phyloP scores from a whole-genome alignment of 108 stramenopile species.

The Pseudonitzschia pungens region DNA sequence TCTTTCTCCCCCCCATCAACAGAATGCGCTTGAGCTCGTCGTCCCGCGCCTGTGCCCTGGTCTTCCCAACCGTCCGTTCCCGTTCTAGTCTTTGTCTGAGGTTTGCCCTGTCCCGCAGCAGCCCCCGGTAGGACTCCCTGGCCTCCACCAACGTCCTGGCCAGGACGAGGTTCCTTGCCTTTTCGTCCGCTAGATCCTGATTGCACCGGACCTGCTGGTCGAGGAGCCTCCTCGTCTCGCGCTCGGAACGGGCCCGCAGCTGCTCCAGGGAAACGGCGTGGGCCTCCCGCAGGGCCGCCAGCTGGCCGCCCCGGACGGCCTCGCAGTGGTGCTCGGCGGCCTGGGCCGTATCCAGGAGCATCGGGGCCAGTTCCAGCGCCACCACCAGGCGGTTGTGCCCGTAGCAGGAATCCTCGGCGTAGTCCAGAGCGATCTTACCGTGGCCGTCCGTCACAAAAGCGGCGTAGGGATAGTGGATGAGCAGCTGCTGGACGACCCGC shows the following conservation, averaged over 20 bases:
- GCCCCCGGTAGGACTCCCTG: background rate
- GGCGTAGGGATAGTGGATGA: constrained; percentile 31
- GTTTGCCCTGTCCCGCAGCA: background rate
- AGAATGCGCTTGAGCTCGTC: constrained; percentile 15
- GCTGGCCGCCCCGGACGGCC: background rate
- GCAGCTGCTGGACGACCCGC: constrained; percentile 23
- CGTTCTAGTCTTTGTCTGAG: background rate
- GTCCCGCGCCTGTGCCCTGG: background rate
- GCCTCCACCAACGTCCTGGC: constrained; percentile 15
- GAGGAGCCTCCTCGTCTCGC: constrained; percentile 14
- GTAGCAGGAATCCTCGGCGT: constrained; percentile 13
- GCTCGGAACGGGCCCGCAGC: constrained; percentile 19
- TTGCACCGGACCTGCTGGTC: constrained; percentile 16
- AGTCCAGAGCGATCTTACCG: constrained; percentile 28
- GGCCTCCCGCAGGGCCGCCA: constrained; percentile 22
- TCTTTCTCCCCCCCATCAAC: background rate
- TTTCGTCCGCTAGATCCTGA: constrained; percentile 30
- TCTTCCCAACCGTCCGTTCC: background rate
- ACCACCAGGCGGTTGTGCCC: constrained; percentile 12
- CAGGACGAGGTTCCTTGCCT: constrained; percentile 32
- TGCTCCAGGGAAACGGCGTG: constrained; percentile 24
- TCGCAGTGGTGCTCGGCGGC: constrained; percentile 10
- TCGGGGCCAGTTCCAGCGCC: constrained; percentile 31
- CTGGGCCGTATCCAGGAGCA: constrained; percentile 27
- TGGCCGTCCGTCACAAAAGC: constrained; percentile 18